phyloP scores from a whole-genome alignment of 2,329 filamentous ascomycete species.

The Colletotrichum lini region DNA sequence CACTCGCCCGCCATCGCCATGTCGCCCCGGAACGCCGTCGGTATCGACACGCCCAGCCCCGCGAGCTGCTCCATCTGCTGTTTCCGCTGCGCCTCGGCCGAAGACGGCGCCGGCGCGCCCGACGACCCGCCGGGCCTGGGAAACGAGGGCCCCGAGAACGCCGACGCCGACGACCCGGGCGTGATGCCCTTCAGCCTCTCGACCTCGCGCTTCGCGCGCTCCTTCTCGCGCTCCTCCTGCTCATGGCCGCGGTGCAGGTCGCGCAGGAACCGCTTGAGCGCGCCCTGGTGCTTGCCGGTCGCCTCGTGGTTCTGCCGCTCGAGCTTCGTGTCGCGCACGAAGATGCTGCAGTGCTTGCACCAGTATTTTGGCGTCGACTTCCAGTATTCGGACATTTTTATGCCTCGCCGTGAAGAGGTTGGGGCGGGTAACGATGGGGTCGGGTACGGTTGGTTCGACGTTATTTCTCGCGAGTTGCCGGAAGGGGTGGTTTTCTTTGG shows the following conservation, averaged over 20 bases:
- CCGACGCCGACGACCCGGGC: slow-evolving; percentile 55
- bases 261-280: slow-evolving; percentile 89
- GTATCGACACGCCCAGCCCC: slow-evolving; percentile 87
- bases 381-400: slow-evolving; percentile 94
- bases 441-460: slow-evolving; percentile 3
- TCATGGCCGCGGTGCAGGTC: slow-evolving; percentile 90
- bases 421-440: neutral
- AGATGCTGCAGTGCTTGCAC: slow-evolving; percentile 97
- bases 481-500: neutral
- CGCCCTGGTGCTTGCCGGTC: slow-evolving; percentile 86
- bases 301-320: slow-evolving; percentile 92
- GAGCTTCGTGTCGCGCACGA: slow-evolving; percentile 92
- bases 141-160: slow-evolving; percentile 49
- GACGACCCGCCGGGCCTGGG: slow-evolving; percentile 45
- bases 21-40: slow-evolving; percentile 81
- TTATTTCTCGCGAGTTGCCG: neutral
- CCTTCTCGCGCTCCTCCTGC: slow-evolving; percentile 83
- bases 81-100: slow-evolving; percentile 78
- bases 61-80: slow-evolving; percentile 89
- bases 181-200: slow-evolving; percentile 87
- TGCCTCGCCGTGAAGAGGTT: too few species aligned
- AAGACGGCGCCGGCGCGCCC: slow-evolving; percentile 40
- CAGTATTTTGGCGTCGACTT: slow-evolving; percentile 98
- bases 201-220: slow-evolving; percentile 86
- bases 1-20: slow-evolving; percentile 93